Evolutionary conservation across 1,139 yeast genomes (phyloP), one percentile per base, ranked within the genome.

Genomic region (Debaryomyces subglobosus): DNA sequence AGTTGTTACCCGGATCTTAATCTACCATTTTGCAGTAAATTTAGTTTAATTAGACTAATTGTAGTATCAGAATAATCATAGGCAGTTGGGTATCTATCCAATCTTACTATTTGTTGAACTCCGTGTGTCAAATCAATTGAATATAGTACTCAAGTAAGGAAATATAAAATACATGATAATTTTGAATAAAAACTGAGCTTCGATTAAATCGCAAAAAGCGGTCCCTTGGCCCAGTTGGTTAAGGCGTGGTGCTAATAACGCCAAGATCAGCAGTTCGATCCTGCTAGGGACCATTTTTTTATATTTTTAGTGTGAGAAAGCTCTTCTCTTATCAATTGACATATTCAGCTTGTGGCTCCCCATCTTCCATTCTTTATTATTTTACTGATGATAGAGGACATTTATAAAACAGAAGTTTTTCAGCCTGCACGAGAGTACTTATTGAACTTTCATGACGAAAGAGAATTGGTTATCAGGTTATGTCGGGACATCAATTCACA

Each of bases 181-280:
- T 33, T 27, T 46, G 27, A 20, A 8, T 10, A 9, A 13, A 39
- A 21, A 35, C 10, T 20, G 13, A 12, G 5, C 4, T n/a, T 12
- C 7, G 9, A 24, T 20, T 4, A 4, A 5, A 20, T 24, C 40
- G 32, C 30, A 37, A 13, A 13, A 27, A 39, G 13, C 16, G 86
- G 85, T 84, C 88, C 87, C 87, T 83, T 84, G 89, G 89, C 89
- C 89, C 85, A 84, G 88, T 84, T 84, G 89, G 89, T 84, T 83
- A 85, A 83, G 90, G 90, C 90, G 87, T 78, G 87, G 90, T 84
- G 89, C 90, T 85, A 85, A 85, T 85, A 74, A 82, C 86, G 85
- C 86, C 85, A 74, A 81, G 88, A 82, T 83, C 88, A 80, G 86
- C 88, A 79, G 88, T 83, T 83, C 87, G 89, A 84, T 83, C 89